Conservation (phyloP, 2,329 filamentous ascomycete genomes). For the Dactylellina sp. region DNA sequence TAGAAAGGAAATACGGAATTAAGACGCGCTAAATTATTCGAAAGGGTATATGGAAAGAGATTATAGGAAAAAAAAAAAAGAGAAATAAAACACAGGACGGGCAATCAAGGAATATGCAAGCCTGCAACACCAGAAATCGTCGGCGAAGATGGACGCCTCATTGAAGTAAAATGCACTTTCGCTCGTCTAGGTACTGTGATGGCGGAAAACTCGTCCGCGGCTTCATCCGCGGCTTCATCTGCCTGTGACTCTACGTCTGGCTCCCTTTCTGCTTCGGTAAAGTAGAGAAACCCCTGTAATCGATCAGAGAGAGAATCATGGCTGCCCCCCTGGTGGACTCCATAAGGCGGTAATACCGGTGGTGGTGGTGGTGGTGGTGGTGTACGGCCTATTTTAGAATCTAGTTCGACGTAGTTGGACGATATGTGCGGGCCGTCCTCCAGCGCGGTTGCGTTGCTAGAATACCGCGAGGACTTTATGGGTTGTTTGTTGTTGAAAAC, state of each 20-base stretch:
- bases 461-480: slow-evolving; percentile 20
- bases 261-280: slow-evolving; percentile 2
- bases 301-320: slow-evolving; percentile 30
- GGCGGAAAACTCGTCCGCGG: slow-evolving; percentile 23
- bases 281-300: slow-evolving; percentile 27
- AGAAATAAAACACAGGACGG: neutral
- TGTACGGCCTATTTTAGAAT: slow-evolving; percentile 2
- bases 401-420: slow-evolving; percentile 20
- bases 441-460: slow-evolving; percentile 26
- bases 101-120: slow-evolving; percentile 9
- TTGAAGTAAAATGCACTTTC: slow-evolving; percentile 29
- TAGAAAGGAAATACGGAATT: neutral
- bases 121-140: slow-evolving; percentile 30
- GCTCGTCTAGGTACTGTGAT: slow-evolving; percentile 27
- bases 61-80: neutral
- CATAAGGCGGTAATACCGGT: neutral
- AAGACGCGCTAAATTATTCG: neutral
- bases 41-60: neutral
- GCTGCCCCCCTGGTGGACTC: slow-evolving; percentile 4
- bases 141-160: slow-evolving; percentile 38
- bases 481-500: slow-evolving; percentile 13
- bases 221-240: slow-evolving; percentile 29
- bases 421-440: neutral
- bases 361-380: too few species aligned
- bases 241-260: slow-evolving; percentile 10